Conservation (phyloP, 495 filamentous ascomycete species). For the Aspergillus sclerotioniger region DNA sequence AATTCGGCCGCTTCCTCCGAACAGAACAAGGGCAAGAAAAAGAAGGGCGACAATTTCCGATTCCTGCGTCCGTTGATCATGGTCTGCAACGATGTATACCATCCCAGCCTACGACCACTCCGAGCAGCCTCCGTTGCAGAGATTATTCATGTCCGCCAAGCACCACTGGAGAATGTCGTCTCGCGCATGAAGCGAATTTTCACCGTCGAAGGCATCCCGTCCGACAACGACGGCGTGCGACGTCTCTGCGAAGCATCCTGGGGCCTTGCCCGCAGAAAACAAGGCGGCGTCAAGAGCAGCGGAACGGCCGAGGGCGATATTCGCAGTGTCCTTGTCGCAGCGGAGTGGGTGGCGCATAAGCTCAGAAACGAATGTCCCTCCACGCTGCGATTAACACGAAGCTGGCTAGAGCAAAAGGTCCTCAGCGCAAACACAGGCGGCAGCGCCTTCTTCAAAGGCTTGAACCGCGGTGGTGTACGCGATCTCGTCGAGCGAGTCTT, state of each 20-base stretch:
- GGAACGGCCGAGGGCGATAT: constrained; percentile 85
- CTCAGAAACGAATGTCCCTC: constrained; percentile 53
- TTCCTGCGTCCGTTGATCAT: constrained; percentile 85
- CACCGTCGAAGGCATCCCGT: constrained; percentile 77
- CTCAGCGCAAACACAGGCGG: constrained; percentile 67
- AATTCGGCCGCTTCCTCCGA: constrained; percentile 54
- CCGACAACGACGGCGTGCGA: constrained; percentile 82
- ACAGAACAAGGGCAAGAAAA: constrained; percentile 45
- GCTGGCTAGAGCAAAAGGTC: constrained; percentile 82
- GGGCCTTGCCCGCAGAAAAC: constrained; percentile 70
- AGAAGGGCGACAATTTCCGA: constrained; percentile 77
- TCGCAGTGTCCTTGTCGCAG: constrained; percentile 86
- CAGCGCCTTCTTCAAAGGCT: constrained; percentile 70
- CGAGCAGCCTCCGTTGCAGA: constrained; percentile 79
- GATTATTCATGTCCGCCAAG: constrained; percentile 87
- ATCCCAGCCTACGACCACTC: constrained; percentile 79
- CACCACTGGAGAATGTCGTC: constrained; percentile 82
- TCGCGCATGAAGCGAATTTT: constrained; percentile 79
- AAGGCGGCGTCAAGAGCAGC: constrained; percentile 46
- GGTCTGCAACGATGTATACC: constrained; percentile 98
- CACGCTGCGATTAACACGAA: constrained; percentile 60
- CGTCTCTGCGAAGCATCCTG: constrained; percentile 89
- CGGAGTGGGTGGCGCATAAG: constrained; percentile 89
- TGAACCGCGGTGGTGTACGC: constrained; percentile 74
- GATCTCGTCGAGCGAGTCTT: constrained; percentile 86